Conservation (phyloP, 179 eudicot genomes). For the Gypsophila paniculata region DNA sequence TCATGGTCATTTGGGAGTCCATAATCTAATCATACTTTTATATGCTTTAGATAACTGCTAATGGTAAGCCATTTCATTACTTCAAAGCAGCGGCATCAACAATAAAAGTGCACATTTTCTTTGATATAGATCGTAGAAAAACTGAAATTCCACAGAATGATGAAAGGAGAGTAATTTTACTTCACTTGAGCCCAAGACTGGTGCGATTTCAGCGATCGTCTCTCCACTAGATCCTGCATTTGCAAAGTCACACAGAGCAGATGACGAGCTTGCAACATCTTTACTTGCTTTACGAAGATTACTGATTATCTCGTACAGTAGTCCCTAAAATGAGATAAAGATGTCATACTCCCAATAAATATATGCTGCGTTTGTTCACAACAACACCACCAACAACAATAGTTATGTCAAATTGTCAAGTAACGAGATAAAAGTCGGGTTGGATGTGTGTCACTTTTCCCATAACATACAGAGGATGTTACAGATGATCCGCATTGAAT, state of each 20-base stretch:
- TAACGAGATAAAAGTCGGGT: no score
- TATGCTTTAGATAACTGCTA: neutral
- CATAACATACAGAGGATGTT: no score
- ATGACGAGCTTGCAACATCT: constrained; percentile 62
- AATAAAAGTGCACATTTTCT: neutral
- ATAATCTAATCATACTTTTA: neutral
- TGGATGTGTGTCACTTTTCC: no score
- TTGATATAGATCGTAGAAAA: neutral
- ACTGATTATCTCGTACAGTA: constrained; percentile 63
- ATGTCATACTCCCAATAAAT: no score
- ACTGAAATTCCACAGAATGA: neutral
- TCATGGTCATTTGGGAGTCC: neutral
- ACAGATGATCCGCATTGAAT: no score
- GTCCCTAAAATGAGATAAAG: constrained; percentile 28
- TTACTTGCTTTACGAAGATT: constrained; percentile 47
- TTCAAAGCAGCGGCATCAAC: no score
- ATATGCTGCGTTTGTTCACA: no score
- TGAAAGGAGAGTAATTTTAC: constrained; percentile 9
- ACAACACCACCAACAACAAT: no score
- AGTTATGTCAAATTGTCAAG: no score
- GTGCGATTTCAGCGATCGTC: constrained; percentile 48
- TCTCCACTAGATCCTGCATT: constrained; percentile 45
- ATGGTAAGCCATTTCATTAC: no score
- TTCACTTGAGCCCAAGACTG: constrained; percentile 39
- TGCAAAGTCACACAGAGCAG: constrained; percentile 41